These are phyloP conservation scores for Chaetomium sp. DNA, from an alignment of 2,329 filamentous ascomycete species.

Conservation along the genomic window DNA sequence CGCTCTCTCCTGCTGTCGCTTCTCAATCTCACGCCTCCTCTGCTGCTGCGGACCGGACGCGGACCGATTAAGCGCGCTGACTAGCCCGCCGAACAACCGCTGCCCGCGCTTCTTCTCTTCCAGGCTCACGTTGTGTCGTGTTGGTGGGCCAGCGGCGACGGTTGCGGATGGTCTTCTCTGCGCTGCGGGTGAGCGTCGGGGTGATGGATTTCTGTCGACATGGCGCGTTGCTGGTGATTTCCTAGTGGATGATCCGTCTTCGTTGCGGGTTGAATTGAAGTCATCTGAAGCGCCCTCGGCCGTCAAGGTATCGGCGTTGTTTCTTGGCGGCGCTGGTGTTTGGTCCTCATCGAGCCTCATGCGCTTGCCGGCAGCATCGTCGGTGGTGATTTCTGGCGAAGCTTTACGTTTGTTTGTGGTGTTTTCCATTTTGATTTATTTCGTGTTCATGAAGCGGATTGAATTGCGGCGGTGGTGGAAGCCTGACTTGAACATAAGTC, in stretches of 20 bases:
- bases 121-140: constrained; percentile 42
- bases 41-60: constrained; percentile 57
- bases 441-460: not conserved
- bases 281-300: not conserved
- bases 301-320: not conserved
- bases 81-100: constrained; percentile 75
- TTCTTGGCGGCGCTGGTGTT: not conserved
- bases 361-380: constrained; percentile 17
- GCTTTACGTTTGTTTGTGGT: constrained; percentile 20
- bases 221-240: not conserved
- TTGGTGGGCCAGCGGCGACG: constrained; percentile 14
- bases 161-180: constrained; percentile 1
- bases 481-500: too few species aligned
- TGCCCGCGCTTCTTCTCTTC: constrained; percentile 82
- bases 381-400: constrained; percentile 8
- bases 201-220: not conserved
- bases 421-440: constrained; percentile 10
- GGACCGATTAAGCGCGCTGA: constrained; percentile 72
- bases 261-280: not conserved
- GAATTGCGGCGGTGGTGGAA: too few species aligned
- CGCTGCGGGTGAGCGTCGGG: constrained; percentile 6
- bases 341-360: constrained; percentile 11
- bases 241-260: not conserved
- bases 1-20: constrained; percentile 69
- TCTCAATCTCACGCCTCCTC: constrained; percentile 73